phyloP scores from a whole-genome alignment of 1,139 yeast species.

The Taphrina deformans region DNA sequence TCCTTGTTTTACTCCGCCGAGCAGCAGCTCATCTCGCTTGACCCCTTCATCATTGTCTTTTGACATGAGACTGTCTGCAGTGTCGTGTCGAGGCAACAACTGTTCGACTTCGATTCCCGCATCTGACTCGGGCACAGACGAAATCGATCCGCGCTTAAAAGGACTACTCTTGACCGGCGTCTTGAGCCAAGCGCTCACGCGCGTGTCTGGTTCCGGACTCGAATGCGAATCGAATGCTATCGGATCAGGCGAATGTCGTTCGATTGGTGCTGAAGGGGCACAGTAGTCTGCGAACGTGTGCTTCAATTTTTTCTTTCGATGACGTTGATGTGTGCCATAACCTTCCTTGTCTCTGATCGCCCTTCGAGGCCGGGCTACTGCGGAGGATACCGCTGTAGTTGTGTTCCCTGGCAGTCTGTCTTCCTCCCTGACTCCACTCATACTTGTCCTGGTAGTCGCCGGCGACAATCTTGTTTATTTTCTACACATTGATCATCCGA shows the following conservation, averaged over 20 bases:
- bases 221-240: background rate
- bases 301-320: background rate
- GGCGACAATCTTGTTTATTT: too few species aligned
- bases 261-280: background rate
- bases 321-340: background rate
- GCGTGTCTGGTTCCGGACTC: background rate
- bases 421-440: too few species aligned
- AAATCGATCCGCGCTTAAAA: background rate
- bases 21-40: background rate
- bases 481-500: too few species aligned
- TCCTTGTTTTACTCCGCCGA: background rate
- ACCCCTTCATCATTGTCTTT: background rate
- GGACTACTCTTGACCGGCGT: constrained; percentile 1
- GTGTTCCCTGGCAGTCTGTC: too few species aligned
- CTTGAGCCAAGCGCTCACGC: background rate
- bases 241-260: background rate
- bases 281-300: background rate
- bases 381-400: background rate
- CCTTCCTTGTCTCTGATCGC: background rate
- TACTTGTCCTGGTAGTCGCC: too few species aligned
- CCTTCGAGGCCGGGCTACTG: background rate
- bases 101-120: background rate
- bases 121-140: background rate
- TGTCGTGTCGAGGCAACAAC: background rate
- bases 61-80: background rate